These are phyloP conservation scores for Tetrahymena elliotti DNA, from an alignment of 73 alveolate species.

Conservation along the genomic window DNA sequence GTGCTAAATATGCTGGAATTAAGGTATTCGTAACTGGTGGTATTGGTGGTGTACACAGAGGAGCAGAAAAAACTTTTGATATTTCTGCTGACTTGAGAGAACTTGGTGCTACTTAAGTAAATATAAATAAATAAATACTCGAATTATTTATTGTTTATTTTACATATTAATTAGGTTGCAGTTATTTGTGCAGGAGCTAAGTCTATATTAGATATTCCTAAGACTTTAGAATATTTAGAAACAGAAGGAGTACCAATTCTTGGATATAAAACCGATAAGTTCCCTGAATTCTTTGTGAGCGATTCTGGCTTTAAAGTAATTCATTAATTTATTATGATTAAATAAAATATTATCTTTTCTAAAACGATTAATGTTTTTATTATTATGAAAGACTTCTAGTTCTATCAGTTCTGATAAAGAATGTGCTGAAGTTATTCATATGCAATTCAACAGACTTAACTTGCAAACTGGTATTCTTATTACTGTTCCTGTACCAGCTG, in stretches of 20 bases:
- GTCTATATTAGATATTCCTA: slow-evolving; percentile 67
- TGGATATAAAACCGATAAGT: slow-evolving; percentile 12
- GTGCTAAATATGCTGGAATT: slow-evolving; percentile 80
- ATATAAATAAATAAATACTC: background rate
- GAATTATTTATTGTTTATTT: background rate
- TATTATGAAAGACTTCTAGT: slow-evolving; percentile 35
- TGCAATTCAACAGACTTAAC: slow-evolving; percentile 46
- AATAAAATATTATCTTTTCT: too few species aligned
- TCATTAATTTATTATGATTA: slow-evolving; percentile 27
- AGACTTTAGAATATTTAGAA: slow-evolving; percentile 65
- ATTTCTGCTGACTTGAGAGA: slow-evolving; percentile 86
- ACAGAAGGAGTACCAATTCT: slow-evolving; percentile 73
- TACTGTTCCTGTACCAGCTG: slow-evolving; percentile 86
- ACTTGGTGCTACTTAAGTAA: slow-evolving; percentile 67
- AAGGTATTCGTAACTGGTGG: slow-evolving; percentile 92
- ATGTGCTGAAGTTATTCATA: slow-evolving; percentile 66
- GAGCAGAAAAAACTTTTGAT: slow-evolving; percentile 81
- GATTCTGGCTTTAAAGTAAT: slow-evolving; percentile 25
- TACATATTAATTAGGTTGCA: slow-evolving; percentile 16
- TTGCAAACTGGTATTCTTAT: slow-evolving; percentile 69
- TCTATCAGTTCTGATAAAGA: slow-evolving; percentile 50
- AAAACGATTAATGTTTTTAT: background rate
- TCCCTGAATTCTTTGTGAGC: slow-evolving; percentile 1
- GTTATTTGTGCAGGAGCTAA: slow-evolving; percentile 85
- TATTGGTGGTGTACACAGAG: slow-evolving; percentile 95